Base-by-base conservation (phyloP, 371 early-diverging fungal species). In the Nematocida sp. region DNA sequence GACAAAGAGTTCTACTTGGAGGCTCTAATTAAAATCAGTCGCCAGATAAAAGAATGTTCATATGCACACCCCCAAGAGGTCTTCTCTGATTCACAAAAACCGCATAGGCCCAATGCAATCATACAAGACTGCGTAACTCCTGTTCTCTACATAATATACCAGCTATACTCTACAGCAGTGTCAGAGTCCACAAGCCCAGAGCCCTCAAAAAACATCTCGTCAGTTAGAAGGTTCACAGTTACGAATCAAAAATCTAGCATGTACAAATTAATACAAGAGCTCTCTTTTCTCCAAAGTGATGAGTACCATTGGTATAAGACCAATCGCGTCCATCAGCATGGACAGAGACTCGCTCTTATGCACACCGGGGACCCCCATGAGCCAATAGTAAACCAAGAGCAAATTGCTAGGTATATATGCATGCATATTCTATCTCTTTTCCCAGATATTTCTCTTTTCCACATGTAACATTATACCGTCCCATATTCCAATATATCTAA, bases 341-440 rank as follows among this genome's bases (percentile, higher is more conserved):
- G 38, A 50, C 59, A 51, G 28, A 30, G 75, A 5, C 49, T 71
- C 2, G 51, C 75, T 63, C 32, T 71, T 16, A 42, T 30, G 32
- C 30, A 61, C 28, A 13, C 13, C 40, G 33, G 39, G 1, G 20
- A 77, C 9, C 60, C 45, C 39, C 59, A 48, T 1, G 75, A 71
- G 23, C 51, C 16, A 23, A 30, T 35, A 0, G 50, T 42, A n/a
- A 61, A 59, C 39, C 13, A 57, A 23, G 75, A 71, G 38, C 75
- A 71, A 33, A 48, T 71, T 71, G 60, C 75, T 13, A 30, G 75
- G 38, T 71, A 71, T 33, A 32, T 71, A 42, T 71, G 75, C 55
- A 36, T 48, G 2, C 59, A 61, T 30, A 71, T 47, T 32, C 26
- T 49, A 36, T 45, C 75, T 51, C n/a, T 42, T 13, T 60, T 71